Base-by-base conservation (phyloP, 768 basidiomycete genomes). In the Calocera cornea region DNA sequence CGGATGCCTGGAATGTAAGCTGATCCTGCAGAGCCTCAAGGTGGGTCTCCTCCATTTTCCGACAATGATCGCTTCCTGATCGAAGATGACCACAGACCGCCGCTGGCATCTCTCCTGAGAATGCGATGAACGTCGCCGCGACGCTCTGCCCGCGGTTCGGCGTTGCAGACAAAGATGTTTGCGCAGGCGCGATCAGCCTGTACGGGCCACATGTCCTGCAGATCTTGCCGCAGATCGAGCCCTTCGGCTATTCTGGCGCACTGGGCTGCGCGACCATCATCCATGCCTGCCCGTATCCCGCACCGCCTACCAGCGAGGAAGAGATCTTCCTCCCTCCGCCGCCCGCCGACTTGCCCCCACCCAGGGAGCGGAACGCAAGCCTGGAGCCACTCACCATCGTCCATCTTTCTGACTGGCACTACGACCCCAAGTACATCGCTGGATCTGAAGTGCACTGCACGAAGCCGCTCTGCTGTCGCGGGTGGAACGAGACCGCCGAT, bases 261-360 rank as follows among this genome's bases (percentile, higher is more conserved):
- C 54, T 60, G 24, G 54, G 54, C 16, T 60, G 54, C 54, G 54
- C 54, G 16, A 60, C 54, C 2, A 60, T 60, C 54, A 33, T 60
- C 54, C 54, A 60, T 31, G 54, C 54, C 31, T 60, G 54, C 54
- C 54, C 54, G 31, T 60, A 60, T 33, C 54, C 54, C 54, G 54
- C 11, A 2, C 31, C 54, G 54, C 24, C 2, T 5, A 2, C 24
- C 10, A 33, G 2, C 19, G 54, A 60, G 31, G 54, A 47, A 24
- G 44, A 60, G 31, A 60, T 60, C 31, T 29, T 33, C 54, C 54
- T 60, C 31, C 54, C 54, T 31, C 54, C 54, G 24, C 54, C 31
- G 19, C 31, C 54, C 14, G 19, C 24, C 27, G 16, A 60, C 5
- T 19, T 33, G 7, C 54, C 54, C 8, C 31, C 54, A 10, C 54